Evolutionary conservation across 2,329 filamentous ascomycete species (phyloP).

Genomic region (Lecanoromycetidae sp.): DNA sequence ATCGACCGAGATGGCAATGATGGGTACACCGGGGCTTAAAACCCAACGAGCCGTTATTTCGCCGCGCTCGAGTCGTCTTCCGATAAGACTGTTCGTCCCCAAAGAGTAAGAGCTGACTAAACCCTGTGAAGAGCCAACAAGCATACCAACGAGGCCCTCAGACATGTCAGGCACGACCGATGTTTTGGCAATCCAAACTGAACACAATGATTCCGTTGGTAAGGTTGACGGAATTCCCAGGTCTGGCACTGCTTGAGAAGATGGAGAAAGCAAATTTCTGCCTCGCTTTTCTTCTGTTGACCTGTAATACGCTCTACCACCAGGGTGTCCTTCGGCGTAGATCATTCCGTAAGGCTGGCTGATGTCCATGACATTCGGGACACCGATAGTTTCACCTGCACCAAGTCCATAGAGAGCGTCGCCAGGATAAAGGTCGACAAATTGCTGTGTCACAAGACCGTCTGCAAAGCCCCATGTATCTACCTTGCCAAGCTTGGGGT

Average conservation of each 20-base stretch:
- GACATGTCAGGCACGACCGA: constrained; percentile 58
- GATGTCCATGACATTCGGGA: constrained; percentile 81
- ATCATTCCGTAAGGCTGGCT: constrained; percentile 75
- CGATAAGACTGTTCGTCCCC: constrained; percentile 46
- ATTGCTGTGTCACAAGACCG: constrained; percentile 60
- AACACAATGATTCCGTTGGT: constrained; percentile 59
- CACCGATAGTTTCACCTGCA: constrained; percentile 59
- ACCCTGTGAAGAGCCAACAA: constrained; percentile 73
- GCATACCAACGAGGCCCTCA: constrained; percentile 65
- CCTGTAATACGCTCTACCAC: constrained; percentile 69
- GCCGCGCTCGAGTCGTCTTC: constrained; percentile 54
- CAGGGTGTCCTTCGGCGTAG: constrained; percentile 75
- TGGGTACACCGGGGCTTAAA: constrained; percentile 82
- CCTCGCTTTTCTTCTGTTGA: constrained; percentile 62
- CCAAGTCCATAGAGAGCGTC: constrained; percentile 67
- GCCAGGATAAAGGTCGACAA: constrained; percentile 63
- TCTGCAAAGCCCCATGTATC: constrained; percentile 75
- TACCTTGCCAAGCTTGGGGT: constrained; percentile 62
- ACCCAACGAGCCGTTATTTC: constrained; percentile 83
- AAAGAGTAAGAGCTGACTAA: constrained; percentile 73
- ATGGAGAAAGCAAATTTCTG: constrained; percentile 55
- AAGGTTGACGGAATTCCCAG: constrained; percentile 67
- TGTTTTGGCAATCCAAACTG: constrained; percentile 85
- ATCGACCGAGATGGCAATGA: constrained; percentile 71
- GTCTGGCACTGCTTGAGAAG: constrained; percentile 48